A percentile compares a stretch with the other conserved stretches of the same genome.
Conservation (phyloP, 1,284 basidiomycete species). For the Cutaneotrichosporon mucoides region DNA sequence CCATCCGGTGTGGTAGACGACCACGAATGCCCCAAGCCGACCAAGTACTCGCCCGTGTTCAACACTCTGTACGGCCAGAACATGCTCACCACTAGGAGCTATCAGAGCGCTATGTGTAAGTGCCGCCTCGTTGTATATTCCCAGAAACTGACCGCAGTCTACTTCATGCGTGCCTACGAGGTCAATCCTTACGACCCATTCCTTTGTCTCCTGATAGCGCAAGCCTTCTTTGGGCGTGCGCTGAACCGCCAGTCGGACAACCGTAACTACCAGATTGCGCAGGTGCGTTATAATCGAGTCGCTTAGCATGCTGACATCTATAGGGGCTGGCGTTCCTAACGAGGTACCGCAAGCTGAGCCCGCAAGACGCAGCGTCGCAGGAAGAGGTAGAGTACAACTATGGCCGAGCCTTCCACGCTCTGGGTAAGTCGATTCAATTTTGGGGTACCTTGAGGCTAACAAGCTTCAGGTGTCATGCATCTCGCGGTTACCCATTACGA, state of each 20-base stretch:
- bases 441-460: neutral
- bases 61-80: conserved; percentile 83
- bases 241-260: conserved; percentile 95
- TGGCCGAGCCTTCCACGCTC: conserved; percentile 81
- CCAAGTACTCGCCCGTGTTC: conserved; percentile 67
- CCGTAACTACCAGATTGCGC: conserved; percentile 71
- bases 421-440: conserved; percentile 57
- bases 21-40: conserved; percentile 53
- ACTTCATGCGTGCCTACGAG: conserved; percentile 82
- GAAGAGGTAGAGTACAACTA: conserved; percentile 89
- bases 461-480: conserved; percentile 62
- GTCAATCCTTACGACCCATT: conserved; percentile 77
- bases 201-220: conserved; percentile 73
- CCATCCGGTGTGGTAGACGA: conserved; percentile 4
- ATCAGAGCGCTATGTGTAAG: conserved; percentile 85
- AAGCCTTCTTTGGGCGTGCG: conserved; percentile 79
- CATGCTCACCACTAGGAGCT: conserved; percentile 76
- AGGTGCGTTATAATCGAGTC: conserved; percentile 54
- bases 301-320: conserved; percentile 4
- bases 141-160: conserved; percentile 57
- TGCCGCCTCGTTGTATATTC: conserved; percentile 10
- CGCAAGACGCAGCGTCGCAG: conserved; percentile 50
- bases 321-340: conserved; percentile 78
- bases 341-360: conserved; percentile 61
- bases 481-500: conserved; percentile 82